Base-by-base conservation (phyloP, 164 flowering plant species). In the Amborella trichopoda region DNA sequence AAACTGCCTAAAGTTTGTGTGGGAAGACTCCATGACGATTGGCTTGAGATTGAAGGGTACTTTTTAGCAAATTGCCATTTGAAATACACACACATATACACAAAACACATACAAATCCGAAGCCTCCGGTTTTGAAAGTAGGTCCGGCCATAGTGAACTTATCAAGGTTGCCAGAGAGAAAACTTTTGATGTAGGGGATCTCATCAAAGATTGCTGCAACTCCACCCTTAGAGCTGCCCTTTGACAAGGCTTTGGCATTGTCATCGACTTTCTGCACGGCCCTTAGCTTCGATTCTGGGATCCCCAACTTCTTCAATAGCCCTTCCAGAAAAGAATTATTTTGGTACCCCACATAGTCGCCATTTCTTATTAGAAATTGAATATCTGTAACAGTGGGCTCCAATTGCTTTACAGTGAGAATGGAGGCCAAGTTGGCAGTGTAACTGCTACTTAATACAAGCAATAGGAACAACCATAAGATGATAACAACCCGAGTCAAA, bases 291-390 rank as follows among this genome's bases (percentile, higher is more conserved):
- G 61, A 40, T 3, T 48, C 46, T 5, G 24, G 28, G 13, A 54
- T 43, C 3, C 44, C 21, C 18, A 43, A 21, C 6, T 33, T 23
- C 14, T 55, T 20, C 27, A 59, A 22, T 22, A 36, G 23, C 3
- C 26, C 56, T 19, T 4, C 0, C 18, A 73, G 52, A 18, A 74
- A 77, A 1, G 75, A 68, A 2, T 63, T 72, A 1, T 57, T 20
- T 19, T 52, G 69, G 54, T 66, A 73, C 3, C 81, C 88, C 8
- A 80, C 70, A 26, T 37, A 28, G 2, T 65, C 68, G 1, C 68
- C 58, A 8, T 40, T 56, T 21, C 30, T 54, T 39, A 46, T 34
- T 11, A 46, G 36, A 14, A 26, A 32, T 25, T 25, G 6, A 3
- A 36, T 21, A 11, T 49, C 21, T 2, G 53, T 36, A 4, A 49